Conservation (phyloP, 2,329 filamentous ascomycete genomes). For the Penicillium sp. region DNA sequence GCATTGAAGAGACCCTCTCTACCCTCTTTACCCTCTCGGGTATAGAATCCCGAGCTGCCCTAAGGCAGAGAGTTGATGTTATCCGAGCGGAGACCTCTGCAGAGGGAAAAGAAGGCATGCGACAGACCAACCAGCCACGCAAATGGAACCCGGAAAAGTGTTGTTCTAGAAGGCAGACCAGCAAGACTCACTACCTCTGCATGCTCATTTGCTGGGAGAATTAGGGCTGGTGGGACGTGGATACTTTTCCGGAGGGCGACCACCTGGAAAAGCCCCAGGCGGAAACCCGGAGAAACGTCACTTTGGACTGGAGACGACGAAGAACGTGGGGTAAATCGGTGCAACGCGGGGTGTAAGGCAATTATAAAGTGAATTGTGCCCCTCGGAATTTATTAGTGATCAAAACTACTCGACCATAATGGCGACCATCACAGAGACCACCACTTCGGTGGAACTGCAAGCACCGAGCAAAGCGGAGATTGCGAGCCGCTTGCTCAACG, state of each 20-base stretch:
- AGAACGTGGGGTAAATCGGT: constrained; percentile 10
- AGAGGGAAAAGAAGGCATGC: no score
- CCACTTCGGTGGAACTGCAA: constrained; percentile 8
- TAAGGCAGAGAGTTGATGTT: no score
- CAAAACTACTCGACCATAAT: not conserved
- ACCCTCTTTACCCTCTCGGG: no score
- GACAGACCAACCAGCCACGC: no score
- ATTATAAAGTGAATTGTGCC: constrained; percentile 3
- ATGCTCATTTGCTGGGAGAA: not conserved
- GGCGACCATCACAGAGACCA: constrained; percentile 13
- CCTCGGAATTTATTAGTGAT: no score
- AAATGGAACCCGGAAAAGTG: no score
- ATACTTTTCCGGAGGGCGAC: not conserved
- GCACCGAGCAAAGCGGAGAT: constrained; percentile 20
- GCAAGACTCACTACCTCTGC: no score
- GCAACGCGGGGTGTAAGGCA: constrained; percentile 10
- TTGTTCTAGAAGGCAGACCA: no score
- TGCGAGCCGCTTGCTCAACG: constrained; percentile 24
- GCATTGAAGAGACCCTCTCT: no score
- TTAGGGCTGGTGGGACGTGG: not conserved
- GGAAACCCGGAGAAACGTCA: constrained; percentile 20
- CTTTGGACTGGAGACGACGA: not conserved
- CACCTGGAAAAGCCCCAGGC: not conserved
- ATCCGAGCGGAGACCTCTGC: no score
- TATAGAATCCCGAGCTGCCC: no score